Percentiles rank a stretch among this genome's conserved stretches.
phyloP scores from a whole-genome alignment of 495 filamentous ascomycete species.

The Thermochaetoides thermophila region DNA sequence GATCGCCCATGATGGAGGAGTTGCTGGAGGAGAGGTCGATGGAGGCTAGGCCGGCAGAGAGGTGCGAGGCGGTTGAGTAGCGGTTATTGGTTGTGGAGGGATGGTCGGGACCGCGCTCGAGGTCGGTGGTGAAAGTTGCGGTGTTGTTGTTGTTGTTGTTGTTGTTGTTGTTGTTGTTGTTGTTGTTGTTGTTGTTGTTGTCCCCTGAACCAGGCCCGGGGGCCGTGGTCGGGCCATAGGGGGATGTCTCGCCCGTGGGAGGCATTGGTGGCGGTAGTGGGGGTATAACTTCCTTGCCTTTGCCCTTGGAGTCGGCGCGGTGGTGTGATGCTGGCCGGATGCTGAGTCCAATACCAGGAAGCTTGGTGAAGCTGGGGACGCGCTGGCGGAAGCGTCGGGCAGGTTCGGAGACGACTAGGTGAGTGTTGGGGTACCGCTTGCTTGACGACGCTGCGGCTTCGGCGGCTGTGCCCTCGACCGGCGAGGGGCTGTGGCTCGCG shows the following conservation, averaged over 20 bases:
- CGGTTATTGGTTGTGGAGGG: constrained; percentile 2
- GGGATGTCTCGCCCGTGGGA: no score
- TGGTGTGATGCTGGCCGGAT: constrained; percentile 11
- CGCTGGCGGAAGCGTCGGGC: constrained; percentile 12
- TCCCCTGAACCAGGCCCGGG: no score
- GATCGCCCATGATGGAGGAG: constrained; percentile 40
- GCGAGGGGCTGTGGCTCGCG: constrained; percentile 18
- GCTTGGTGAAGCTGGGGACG: constrained; percentile 19
- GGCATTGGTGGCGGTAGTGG: constrained; percentile 5
- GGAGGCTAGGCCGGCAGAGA: constrained; percentile 33
- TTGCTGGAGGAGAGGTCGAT: constrained; percentile 33
- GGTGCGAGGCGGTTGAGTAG: constrained; percentile 24
- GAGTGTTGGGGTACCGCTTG: constrained; percentile 13
- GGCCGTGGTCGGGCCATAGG: no score
- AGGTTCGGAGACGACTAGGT: constrained; percentile 20
- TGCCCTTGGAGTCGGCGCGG: constrained; percentile 22
- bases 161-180: not conserved
- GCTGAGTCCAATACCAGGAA: constrained; percentile 20
- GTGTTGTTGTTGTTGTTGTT: constrained; percentile 1
- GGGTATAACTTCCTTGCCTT: constrained; percentile 31
- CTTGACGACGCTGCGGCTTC: constrained; percentile 15
- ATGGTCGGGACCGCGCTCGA: constrained; percentile 30
- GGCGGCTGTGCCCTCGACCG: constrained; percentile 15
- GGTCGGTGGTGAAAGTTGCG: constrained; percentile 29
- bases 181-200: no score